Conservation (phyloP, 192 early-diverging fungal species). For the Phlyctochytrium planicorne region DNA sequence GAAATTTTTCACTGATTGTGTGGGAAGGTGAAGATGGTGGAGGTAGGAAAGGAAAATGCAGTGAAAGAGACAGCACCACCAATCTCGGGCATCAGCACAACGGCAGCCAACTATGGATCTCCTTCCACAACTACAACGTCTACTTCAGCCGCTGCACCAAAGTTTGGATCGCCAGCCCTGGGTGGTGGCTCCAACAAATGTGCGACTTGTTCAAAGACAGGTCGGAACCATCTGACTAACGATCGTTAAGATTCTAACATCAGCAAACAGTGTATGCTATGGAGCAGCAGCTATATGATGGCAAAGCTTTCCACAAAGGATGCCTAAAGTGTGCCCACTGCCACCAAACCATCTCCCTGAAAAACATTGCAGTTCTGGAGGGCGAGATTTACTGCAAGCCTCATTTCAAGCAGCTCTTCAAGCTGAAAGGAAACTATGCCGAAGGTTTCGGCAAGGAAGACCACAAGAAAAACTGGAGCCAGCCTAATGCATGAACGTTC, state of each 20-base stretch:
- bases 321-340: constrained; percentile 47
- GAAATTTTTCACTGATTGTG: too few species aligned
- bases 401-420: constrained; percentile 57
- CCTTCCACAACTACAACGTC: too few species aligned
- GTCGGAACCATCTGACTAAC: background rate
- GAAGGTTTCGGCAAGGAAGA: constrained; percentile 53
- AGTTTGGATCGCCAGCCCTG: background rate
- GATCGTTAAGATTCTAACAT: background rate
- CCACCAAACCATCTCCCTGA: constrained; percentile 37
- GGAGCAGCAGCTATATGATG: constrained; percentile 37
- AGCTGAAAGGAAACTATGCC: constrained; percentile 56
- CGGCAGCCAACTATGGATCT: too few species aligned
- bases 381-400: constrained; percentile 29
- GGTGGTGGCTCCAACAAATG: background rate
- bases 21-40: too few species aligned
- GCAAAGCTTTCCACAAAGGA: constrained; percentile 34
- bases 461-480: constrained; percentile 43
- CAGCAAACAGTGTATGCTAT: constrained; percentile 30
- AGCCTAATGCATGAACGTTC: background rate
- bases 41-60: too few species aligned
- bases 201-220: constrained; percentile 5
- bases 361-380: constrained; percentile 41
- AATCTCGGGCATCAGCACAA: too few species aligned
- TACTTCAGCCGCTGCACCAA: too few species aligned
- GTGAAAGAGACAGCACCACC: too few species aligned